Conservation (phyloP, 1,284 basidiomycete species). For the Trametes polyzona region DNA sequence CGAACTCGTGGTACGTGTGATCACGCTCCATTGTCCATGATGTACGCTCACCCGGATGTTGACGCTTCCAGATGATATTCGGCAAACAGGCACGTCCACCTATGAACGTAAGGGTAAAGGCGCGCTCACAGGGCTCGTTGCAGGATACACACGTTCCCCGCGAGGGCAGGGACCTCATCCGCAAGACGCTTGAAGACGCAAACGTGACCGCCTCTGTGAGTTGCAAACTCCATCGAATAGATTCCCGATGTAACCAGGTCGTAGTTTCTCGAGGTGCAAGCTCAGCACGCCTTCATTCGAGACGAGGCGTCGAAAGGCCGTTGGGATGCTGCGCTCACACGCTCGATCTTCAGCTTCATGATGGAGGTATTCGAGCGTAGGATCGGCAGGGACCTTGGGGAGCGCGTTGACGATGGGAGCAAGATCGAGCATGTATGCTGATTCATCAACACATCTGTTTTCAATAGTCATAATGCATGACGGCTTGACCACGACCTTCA, state of each 20-base stretch:
- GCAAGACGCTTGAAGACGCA: constrained; percentile 80
- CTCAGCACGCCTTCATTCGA: constrained; percentile 92
- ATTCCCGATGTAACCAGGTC: neutral
- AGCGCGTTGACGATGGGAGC: constrained; percentile 46
- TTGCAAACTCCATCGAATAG: constrained; percentile 1
- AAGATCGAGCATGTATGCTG: constrained; percentile 82
- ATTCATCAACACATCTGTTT: constrained; percentile 4
- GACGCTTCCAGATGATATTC: constrained; percentile 76
- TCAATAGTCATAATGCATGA: neutral
- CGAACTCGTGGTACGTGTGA: constrained; percentile 75
- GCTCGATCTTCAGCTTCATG: constrained; percentile 84
- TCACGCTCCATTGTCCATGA: neutral
- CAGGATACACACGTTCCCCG: constrained; percentile 91
- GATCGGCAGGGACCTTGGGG: constrained; percentile 82
- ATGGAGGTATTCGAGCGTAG: constrained; percentile 93
- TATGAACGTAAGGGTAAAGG: neutral
- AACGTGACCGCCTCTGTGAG: constrained; percentile 70
- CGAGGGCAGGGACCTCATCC: constrained; percentile 80
- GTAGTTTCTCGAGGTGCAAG: constrained; percentile 90
- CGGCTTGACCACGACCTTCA: neutral
- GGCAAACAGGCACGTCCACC: constrained; percentile 74
- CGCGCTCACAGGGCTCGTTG: neutral
- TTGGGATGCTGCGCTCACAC: constrained; percentile 90
- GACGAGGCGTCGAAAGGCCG: constrained; percentile 90
- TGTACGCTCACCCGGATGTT: no score